Evolutionary conservation across 2,329 filamentous ascomycete genomes (phyloP).

Genomic region (Sporothrix schenckii): DNA sequence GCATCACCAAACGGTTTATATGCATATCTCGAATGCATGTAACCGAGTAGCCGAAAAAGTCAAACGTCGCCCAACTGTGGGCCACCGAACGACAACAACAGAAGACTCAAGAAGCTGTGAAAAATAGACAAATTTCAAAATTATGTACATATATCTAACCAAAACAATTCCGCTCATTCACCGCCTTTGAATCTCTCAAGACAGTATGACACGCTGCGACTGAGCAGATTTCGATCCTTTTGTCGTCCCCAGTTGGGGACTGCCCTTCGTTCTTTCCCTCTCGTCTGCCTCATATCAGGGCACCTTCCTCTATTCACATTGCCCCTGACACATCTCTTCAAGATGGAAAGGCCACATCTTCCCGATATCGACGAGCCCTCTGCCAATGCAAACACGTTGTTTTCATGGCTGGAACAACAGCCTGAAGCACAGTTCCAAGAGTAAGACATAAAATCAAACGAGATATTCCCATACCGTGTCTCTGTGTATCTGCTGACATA

Average conservation of each 20-base stretch:
- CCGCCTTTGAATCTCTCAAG: background rate
- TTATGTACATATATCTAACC: background rate
- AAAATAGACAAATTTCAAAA: background rate
- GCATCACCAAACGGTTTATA: background rate
- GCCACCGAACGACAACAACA: background rate
- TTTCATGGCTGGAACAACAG: conserved; percentile 38
- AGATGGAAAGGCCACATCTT: conserved; percentile 31
- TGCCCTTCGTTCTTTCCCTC: conserved; percentile 24
- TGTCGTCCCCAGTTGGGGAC: conserved; percentile 2
- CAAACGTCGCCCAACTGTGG: conserved; percentile 23
- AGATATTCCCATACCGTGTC: no score
- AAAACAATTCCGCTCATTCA: no score
- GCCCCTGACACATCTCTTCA: background rate
- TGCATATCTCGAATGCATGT: conserved; percentile 23
- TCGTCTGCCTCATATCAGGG: background rate
- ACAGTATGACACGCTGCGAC: background rate
- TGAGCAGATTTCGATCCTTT: background rate
- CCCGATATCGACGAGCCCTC: conserved; percentile 37
- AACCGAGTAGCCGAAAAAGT: conserved; percentile 25
- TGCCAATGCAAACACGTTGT: conserved; percentile 39
- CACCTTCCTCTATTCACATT: background rate
- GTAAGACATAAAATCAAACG: conserved; percentile 19
- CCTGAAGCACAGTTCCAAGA: conserved; percentile 29
- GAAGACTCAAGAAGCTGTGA: background rate
- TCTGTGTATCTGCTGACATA: no score